A percentile compares a stretch with the other conserved stretches of the same genome.
Evolutionary conservation across 2,329 filamentous ascomycete genomes (phyloP).

Genomic region (Fusarium bactridioides): DNA sequence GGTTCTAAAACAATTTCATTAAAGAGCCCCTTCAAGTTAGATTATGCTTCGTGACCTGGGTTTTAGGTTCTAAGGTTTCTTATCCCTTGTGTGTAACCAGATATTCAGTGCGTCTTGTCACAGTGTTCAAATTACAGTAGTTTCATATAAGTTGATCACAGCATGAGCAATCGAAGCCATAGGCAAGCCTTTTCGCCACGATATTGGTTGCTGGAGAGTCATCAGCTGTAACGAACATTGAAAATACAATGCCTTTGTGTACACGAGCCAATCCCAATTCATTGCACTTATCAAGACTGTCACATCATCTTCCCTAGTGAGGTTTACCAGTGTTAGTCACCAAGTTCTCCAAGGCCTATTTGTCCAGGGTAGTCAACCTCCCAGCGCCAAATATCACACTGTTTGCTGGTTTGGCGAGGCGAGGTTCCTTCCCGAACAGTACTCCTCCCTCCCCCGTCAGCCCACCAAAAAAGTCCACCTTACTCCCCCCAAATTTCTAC

Average conservation of each 20-base stretch:
- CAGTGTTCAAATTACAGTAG: not conserved
- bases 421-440: slow-evolving; percentile 23
- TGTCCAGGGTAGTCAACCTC: slow-evolving; percentile 13
- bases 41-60: too few relatives aligned
- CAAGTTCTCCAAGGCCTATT: not conserved
- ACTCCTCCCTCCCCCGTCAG: slow-evolving; percentile 8
- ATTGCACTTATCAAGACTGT: not conserved
- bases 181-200: fast-evolving
- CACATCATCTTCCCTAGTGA: not conserved
- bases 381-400: not conserved
- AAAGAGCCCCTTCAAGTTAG: not conserved
- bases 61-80: not conserved
- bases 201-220: not conserved
- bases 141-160: not conserved
- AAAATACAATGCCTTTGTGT: not conserved
- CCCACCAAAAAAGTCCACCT: slow-evolving; percentile 26
- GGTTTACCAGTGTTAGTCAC: not conserved
- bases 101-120: not conserved
- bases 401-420: slow-evolving; percentile 5
- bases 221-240: not conserved
- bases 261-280: not conserved
- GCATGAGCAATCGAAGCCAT: not conserved
- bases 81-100: not conserved
- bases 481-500: slow-evolving; percentile 28
- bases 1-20: not conserved